Evolutionary conservation across 208 protist genomes (phyloP), one percentile per base, ranked within the genome.

Genomic region (Wallacemonas sp.): DNA sequence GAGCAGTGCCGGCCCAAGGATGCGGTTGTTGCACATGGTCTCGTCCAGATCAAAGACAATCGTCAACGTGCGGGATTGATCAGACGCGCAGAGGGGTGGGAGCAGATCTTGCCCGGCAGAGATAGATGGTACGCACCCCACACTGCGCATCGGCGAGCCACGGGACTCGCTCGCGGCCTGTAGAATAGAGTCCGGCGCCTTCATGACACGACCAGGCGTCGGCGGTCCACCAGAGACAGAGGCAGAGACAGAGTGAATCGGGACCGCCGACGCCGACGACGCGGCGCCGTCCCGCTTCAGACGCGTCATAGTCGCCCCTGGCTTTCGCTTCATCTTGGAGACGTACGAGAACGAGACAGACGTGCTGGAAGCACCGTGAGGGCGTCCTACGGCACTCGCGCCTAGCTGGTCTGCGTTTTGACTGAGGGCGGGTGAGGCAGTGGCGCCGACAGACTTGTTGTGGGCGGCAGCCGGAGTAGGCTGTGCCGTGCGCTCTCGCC

Each of bases 11-110:
- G 83, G 71, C 9, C 77, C 79, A 34, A 78, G 33, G 41, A 63
- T 64, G 65, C 88, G 86, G 62, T 97, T 97, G 69, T 92, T 93
- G 64, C 84, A 92, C 38, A 97, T 75, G 26, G 91, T 97, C 66
- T 97, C 91, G 62, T 97, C 91, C 12, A 97, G 70, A 73, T 97
- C 91, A 62, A 97, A 94, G 36, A 97, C 91, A 45, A 97, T 78
- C 31, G 90, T 95, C 26, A 88, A 72, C 21, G 86, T 93, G 44
- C 78, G 72, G 11, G 82, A 80, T 11, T 66, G 68, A 62, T 89
- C 86, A 33, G 56, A 54, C 2, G 71, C 75, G 46, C 68, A 19
- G 12, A 95, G 72, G 27, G 54, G 61, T 0, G 81, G 81, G 34
- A 86, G 65, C 21, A 87, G 74, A 30, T 54, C 51, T 19, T 81